These are phyloP conservation scores for Claviceps sp. DNA, from an alignment of 2,329 filamentous ascomycete genomes.

Conservation along the genomic window DNA sequence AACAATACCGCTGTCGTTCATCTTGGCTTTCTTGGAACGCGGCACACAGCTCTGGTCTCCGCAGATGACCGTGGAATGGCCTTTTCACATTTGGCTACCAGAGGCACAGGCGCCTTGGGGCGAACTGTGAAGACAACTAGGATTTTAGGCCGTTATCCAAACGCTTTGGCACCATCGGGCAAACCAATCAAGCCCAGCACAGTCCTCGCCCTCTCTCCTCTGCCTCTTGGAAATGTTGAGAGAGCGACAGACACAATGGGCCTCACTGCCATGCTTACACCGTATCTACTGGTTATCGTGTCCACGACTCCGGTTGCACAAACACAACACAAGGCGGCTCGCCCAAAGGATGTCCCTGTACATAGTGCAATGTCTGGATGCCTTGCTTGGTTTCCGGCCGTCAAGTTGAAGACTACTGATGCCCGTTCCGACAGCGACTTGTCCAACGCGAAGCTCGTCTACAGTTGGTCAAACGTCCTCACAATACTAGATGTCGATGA, in stretches of 20 bases:
- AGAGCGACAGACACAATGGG: conserved; percentile 78
- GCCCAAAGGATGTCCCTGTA: conserved; percentile 80
- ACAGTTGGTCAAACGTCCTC: conserved; percentile 97
- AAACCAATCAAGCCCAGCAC: conserved; percentile 81
- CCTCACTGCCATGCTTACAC: conserved; percentile 86
- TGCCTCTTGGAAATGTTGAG: conserved; percentile 90
- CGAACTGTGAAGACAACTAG: conserved; percentile 79
- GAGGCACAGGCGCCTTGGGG: conserved; percentile 76
- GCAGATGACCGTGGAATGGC: conserved; percentile 95
- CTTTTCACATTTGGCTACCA: conserved; percentile 88
- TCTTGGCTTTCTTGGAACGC: conserved; percentile 85
- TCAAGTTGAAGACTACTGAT: conserved; percentile 72
- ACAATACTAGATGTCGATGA: conserved; percentile 85
- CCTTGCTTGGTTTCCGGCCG: conserved; percentile 92
- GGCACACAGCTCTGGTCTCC: conserved; percentile 88
- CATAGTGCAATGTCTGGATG: conserved; percentile 91
- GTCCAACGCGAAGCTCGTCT: conserved; percentile 78
- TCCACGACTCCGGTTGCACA: conserved; percentile 94
- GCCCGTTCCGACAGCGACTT: conserved; percentile 51
- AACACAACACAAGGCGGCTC: conserved; percentile 85
- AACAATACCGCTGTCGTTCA: conserved; percentile 68
- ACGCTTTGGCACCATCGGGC: conserved; percentile 45
- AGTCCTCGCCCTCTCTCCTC: conserved; percentile 77
- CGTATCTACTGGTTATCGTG: conserved; percentile 89
- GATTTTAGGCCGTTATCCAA: conserved; percentile 82